Evolutionary conservation across 2,329 filamentous ascomycete species (phyloP).

Genomic region (Hypoxylon sp.): DNA sequence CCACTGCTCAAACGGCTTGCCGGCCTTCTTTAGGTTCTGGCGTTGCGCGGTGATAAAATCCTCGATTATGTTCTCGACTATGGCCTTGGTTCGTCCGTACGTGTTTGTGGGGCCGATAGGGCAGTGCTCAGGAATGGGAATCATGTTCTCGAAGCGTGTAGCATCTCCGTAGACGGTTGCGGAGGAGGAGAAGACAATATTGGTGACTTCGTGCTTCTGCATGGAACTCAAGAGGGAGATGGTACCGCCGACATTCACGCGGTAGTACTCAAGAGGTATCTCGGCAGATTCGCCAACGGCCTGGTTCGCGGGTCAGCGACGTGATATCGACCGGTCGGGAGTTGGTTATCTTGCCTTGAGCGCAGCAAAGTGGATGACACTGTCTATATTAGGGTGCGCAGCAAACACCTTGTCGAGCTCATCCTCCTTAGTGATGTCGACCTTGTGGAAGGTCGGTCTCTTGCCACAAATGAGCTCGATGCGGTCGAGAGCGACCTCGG

Average conservation of each 20-base stretch:
- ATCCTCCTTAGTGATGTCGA: conserved; percentile 89
- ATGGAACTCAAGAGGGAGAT: conserved; percentile 89
- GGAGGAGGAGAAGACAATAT: conserved; percentile 98
- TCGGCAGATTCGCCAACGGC: conserved; percentile 96
- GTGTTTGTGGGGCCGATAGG: conserved; percentile 97
- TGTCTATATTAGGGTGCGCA: conserved; percentile 93
- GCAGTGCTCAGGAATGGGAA: conserved; percentile 97
- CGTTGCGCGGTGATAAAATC: conserved; percentile 92
- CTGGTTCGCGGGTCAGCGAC: conserved; percentile 61
- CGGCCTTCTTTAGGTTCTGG: conserved; percentile 83
- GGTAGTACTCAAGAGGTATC: conserved; percentile 97
- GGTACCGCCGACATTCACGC: conserved; percentile 94
- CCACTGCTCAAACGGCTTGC: conserved; percentile 84
- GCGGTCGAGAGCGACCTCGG: conserved; percentile 89
- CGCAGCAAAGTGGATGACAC: conserved; percentile 98
- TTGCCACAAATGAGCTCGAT: conserved; percentile 95
- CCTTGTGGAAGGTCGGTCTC: conserved; percentile 85
- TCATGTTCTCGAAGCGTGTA: conserved; percentile 97
- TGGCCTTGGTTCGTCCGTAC: conserved; percentile 96
- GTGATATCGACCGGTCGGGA: conserved; percentile 13
- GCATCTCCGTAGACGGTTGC: conserved; percentile 99
- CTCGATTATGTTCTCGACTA: conserved; percentile 91
- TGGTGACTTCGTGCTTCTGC: conserved; percentile 89
- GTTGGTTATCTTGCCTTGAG: conserved; percentile 77
- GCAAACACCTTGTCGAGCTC: conserved; percentile 89